A percentile compares a stretch with the other conserved stretches of the same genome.
Conservation (phyloP, 139 green algal genomes). For the Monoraphidium neglectum region DNA sequence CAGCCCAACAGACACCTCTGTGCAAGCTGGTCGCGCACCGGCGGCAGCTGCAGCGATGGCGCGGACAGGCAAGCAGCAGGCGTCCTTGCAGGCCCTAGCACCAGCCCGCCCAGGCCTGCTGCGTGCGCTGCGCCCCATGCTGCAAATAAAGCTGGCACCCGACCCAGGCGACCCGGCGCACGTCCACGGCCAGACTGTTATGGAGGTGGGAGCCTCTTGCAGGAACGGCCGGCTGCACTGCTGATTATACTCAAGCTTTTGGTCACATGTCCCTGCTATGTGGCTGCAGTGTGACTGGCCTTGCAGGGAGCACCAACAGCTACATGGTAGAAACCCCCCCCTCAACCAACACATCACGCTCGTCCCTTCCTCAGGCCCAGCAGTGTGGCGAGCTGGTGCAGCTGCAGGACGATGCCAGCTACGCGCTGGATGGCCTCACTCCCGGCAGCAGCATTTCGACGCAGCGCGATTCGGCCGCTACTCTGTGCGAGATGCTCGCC, state of each 20-base stretch:
- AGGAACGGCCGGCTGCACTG: too few species aligned
- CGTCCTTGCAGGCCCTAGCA: not conserved
- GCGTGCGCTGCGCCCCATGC: not conserved
- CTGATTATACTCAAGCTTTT: too few species aligned
- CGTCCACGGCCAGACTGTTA: conserved; percentile 25
- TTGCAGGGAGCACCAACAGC: not conserved
- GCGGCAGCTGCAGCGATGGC: too few species aligned
- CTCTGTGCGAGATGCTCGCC: conserved; percentile 46
- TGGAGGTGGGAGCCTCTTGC: conserved; percentile 26
- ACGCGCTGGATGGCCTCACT: conserved; percentile 64
- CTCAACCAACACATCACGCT: not conserved
- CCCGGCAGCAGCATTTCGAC: not conserved
- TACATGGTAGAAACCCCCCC: not conserved
- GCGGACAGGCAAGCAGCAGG: not conserved
- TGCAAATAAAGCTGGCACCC: not conserved
- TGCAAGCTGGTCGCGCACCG: too few species aligned
- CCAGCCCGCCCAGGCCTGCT: not conserved
- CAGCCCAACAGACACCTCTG: too few species aligned
- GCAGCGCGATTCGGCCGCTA: conserved; percentile 38
- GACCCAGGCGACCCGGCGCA: conserved; percentile 8
- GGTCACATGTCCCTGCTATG: too few species aligned
- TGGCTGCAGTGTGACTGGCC: too few species aligned
- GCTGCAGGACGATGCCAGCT: conserved; percentile 59
- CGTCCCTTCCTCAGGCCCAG: conserved; percentile 51
- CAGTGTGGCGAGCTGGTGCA: conserved; percentile 62